A percentile compares a stretch with the other conserved stretches of the same genome.
These are phyloP conservation scores for Tetramitus jugosus DNA, from an alignment of 208 protist species.

Conservation along the genomic window DNA sequence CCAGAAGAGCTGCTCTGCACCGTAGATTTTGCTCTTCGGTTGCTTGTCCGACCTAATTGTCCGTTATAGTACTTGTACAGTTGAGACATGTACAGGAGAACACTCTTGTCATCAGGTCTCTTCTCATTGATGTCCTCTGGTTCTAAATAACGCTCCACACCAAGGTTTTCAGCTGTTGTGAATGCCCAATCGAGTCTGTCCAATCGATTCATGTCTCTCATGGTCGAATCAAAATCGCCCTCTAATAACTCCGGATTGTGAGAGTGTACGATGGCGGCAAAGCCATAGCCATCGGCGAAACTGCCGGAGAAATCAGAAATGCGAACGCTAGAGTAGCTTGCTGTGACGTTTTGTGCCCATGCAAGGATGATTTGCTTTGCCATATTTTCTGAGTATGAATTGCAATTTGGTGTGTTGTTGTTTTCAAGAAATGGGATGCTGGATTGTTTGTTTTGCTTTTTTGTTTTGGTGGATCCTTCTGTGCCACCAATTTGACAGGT, in stretches of 20 bases:
- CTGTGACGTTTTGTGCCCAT: too few species aligned
- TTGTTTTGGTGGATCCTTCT: too few species aligned
- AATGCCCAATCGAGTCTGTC: conserved; percentile 16
- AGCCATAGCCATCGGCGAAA: not conserved
- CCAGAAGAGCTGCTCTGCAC: too few species aligned
- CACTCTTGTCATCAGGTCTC: not conserved
- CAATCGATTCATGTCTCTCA: not conserved
- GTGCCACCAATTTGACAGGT: too few species aligned
- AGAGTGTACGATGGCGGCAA: not conserved
- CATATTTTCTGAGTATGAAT: too few species aligned
- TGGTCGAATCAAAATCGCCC: not conserved
- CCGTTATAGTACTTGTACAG: not conserved
- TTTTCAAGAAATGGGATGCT: too few species aligned
- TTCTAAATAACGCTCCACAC: not conserved
- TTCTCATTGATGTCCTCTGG: not conserved
- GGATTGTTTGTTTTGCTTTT: too few species aligned
- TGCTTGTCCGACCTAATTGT: too few species aligned
- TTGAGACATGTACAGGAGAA: not conserved
- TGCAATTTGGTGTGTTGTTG: too few species aligned
- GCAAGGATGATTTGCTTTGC: too few species aligned
- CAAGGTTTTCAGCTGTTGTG: not conserved
- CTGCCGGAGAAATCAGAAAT: not conserved
- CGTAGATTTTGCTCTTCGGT: too few species aligned
- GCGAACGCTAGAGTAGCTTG: too few species aligned
- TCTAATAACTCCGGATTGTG: not conserved